Conservation (phyloP, 31 red algal species). For the Bonnemaisonia californica region DNA sequence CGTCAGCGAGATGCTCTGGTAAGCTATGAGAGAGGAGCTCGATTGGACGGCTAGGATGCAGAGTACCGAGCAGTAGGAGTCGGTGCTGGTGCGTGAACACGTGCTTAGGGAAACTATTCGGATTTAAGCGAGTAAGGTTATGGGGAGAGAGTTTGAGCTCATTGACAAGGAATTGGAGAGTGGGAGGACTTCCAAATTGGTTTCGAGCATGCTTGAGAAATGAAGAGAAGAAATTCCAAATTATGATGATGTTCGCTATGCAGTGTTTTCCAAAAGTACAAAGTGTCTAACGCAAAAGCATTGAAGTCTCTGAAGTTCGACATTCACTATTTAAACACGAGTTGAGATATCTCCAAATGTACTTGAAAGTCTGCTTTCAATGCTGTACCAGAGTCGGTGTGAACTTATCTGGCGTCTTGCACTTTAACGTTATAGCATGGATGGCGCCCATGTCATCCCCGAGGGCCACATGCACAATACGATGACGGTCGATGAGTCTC, state of each 20-base stretch:
- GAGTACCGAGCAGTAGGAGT: background rate
- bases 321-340: background rate
- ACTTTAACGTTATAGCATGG: constrained; percentile 1
- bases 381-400: background rate
- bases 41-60: background rate
- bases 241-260: background rate
- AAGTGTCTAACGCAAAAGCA: background rate
- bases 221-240: background rate
- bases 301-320: background rate
- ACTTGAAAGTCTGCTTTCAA: background rate
- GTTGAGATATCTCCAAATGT: too few species aligned
- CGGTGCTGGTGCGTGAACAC: background rate
- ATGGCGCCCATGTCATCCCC: background rate
- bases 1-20: background rate
- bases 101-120: background rate
- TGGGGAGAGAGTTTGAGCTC: background rate
- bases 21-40: background rate
- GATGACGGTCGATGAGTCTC: background rate
- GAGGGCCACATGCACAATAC: constrained; percentile 1
- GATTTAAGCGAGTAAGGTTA: background rate
- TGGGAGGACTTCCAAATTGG: background rate
- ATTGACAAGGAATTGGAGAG: background rate
- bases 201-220: too few species aligned
- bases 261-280: too few species aligned
- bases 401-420: background rate